These are phyloP conservation scores for Heteromeles arbutifolia DNA, from an alignment of 306 rosid species.

Conservation along the genomic window DNA sequence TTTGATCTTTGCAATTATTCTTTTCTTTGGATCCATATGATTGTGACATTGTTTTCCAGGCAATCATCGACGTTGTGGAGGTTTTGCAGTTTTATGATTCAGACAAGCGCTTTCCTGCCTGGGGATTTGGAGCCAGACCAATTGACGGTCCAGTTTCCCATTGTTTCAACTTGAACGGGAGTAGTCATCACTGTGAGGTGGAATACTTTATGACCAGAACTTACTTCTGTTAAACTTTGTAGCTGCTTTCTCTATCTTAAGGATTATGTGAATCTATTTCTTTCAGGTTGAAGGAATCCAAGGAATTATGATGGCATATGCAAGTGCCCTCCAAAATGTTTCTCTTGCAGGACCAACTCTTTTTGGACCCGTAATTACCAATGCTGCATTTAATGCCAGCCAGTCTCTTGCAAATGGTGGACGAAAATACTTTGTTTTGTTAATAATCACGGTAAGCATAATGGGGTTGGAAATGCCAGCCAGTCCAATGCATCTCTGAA, in stretches of 20 bases:
- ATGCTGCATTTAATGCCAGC: conserved; percentile 90
- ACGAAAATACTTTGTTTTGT: conserved; percentile 80
- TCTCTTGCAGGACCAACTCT: conserved; percentile 99
- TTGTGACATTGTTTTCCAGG: conserved; percentile 42
- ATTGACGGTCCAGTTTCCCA: conserved; percentile 99
- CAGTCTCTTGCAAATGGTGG: conserved; percentile 76
- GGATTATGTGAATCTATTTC: conserved; percentile 5
- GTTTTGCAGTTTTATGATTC: conserved; percentile 91
- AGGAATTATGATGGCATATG: conserved; percentile 94
- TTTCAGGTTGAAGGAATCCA: conserved; percentile 97
- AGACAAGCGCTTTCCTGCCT: conserved; percentile 89
- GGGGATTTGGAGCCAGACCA: conserved; percentile 99
- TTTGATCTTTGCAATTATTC: conserved; percentile 4
- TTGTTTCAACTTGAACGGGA: conserved; percentile 97
- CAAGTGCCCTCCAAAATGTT: conserved; percentile 90
- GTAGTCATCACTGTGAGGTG: conserved; percentile 88
- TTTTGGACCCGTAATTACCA: conserved; percentile 89
- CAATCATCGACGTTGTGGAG: conserved; percentile 87
- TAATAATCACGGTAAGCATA: conserved; percentile 84
- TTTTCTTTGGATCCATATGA: conserved; percentile 17
- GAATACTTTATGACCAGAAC: conserved; percentile 16
- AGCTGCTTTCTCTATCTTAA: conserved; percentile 14
- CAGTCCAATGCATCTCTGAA: background rate
- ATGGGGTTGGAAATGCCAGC: background rate
- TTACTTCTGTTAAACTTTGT: conserved; percentile 26